Base-by-base conservation (phyloP, 495 filamentous ascomycete genomes). In the Talaromyces ruber region DNA sequence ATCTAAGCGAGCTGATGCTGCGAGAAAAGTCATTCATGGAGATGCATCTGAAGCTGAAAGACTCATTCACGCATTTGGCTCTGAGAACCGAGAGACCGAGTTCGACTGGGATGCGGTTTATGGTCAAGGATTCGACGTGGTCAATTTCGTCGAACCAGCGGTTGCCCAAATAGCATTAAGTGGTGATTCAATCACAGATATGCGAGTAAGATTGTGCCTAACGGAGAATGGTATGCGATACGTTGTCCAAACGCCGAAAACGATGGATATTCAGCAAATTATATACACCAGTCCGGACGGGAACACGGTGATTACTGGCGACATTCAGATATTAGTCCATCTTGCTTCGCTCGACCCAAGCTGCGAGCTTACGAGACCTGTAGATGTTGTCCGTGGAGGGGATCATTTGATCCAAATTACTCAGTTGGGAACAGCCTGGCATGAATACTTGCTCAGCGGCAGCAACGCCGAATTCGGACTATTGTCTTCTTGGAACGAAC, bases 51-150 rank as follows among this genome's bases (percentile, higher is more conserved):
- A 90, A 61, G 86, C 88, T 0, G 84, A 92, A 61, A 73, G 70
- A 30, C 81, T 98, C 71, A 78, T 98, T 45, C 76, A 75, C 37
- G 89, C 89, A 0, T 98, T 98, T 72, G 90, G 92, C 4, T 81
- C 80, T 18, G 94, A 98, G 74, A 98, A 98, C 65, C 87, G 88
- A 52, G 71, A 80, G 21, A 81, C 75, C 0, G 74, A 84, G 11
- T 95, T 97, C 65, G 84, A 92, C 66, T 97, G 94, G 95, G 79
- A 86, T 22, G 77, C 72, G 1, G 70, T 80, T 14, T 98, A 98
- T 66, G 95, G 93, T 1, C 62, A 62, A 0, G 94, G 94, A 1
- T 97, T 92, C 61, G 88, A 98, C 67, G 92, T 97, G 1, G 80
- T 98, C 54, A 91, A 98, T 65, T 82, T 89, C 67, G 72, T 79